phyloP scores from a whole-genome alignment of 2,329 filamentous ascomycete species.

The Penicillium sp. region DNA sequence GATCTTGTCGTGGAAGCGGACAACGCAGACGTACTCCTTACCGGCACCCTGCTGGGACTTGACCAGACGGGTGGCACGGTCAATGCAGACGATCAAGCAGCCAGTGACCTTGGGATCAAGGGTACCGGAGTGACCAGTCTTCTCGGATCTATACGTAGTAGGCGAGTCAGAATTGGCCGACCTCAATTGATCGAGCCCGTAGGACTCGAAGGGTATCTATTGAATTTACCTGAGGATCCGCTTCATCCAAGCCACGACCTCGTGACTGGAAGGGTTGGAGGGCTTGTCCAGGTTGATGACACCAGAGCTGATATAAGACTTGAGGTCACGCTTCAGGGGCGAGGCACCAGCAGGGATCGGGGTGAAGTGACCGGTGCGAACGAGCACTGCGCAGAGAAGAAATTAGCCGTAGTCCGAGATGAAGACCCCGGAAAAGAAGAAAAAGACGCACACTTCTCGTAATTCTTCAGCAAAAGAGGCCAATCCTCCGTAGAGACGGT shows the following conservation, averaged over 20 bases:
- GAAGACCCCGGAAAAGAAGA: slow-evolving; percentile 4
- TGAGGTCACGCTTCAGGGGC: slow-evolving; percentile 90
- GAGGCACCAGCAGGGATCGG: slow-evolving; percentile 92
- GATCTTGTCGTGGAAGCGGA: slow-evolving; percentile 92
- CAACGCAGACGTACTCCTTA: slow-evolving; percentile 98
- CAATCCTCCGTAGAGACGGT: slow-evolving; percentile 83
- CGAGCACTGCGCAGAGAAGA: slow-evolving; percentile 62
- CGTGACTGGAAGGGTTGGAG: slow-evolving; percentile 95
- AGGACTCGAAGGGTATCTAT: background rate
- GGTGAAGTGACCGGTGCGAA: slow-evolving; percentile 94
- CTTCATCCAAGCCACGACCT: slow-evolving; percentile 99
- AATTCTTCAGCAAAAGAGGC: slow-evolving; percentile 95
- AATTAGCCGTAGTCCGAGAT: slow-evolving; percentile 11
- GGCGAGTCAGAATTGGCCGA: slow-evolving; percentile 21
- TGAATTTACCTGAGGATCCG: slow-evolving; percentile 78
- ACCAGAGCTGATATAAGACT: slow-evolving; percentile 94
- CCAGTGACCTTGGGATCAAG: slow-evolving; percentile 98
- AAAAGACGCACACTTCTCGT: slow-evolving; percentile 72
- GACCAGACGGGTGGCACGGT: slow-evolving; percentile 94
- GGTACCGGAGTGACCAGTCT: slow-evolving; percentile 97
- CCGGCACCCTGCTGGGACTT: slow-evolving; percentile 98
- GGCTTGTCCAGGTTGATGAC: slow-evolving; percentile 99
- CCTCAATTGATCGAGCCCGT: background rate
- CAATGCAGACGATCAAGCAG: slow-evolving; percentile 92
- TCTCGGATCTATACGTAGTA: slow-evolving; percentile 69